A percentile compares a stretch with the other conserved stretches of the same genome.
These are phyloP conservation scores for Friedmanniomyces endolithicus DNA, from an alignment of 495 filamentous ascomycete species.

Conservation along the genomic window DNA sequence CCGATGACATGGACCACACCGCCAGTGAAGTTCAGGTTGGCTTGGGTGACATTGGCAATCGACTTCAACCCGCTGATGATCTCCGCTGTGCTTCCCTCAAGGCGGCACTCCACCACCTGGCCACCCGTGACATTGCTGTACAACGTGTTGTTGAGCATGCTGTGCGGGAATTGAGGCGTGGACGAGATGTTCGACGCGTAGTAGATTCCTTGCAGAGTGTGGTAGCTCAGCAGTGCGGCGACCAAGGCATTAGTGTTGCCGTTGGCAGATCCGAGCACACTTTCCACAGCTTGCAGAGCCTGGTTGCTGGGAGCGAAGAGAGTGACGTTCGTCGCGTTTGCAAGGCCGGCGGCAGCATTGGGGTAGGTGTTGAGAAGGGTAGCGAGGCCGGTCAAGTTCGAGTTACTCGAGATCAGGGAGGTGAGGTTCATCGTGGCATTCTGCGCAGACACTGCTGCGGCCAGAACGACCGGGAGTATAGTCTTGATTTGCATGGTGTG, in stretches of 20 bases:
- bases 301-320: slow-evolving; percentile 53
- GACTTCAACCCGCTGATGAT: slow-evolving; percentile 30
- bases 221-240: slow-evolving; percentile 47
- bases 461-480: slow-evolving; percentile 23
- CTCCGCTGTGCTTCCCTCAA: slow-evolving; percentile 23
- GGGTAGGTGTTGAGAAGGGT: slow-evolving; percentile 35
- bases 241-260: slow-evolving; percentile 17
- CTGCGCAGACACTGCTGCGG: slow-evolving; percentile 25
- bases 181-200: slow-evolving; percentile 30
- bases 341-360: slow-evolving; percentile 31
- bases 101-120: slow-evolving; percentile 35
- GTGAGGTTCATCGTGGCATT: slow-evolving; percentile 26
- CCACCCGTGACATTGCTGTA: slow-evolving; percentile 41
- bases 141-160: slow-evolving; percentile 37
- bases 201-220: slow-evolving; percentile 49
- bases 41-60: slow-evolving; percentile 24
- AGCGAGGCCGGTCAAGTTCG: slow-evolving; percentile 34
- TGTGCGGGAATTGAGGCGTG: slow-evolving; percentile 42
- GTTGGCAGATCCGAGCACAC: slow-evolving; percentile 19
- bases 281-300: slow-evolving; percentile 37
- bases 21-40: slow-evolving; percentile 47
- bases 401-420: slow-evolving; percentile 28
- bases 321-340: slow-evolving; percentile 42
- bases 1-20: slow-evolving; percentile 55
- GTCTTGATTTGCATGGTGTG: slow-evolving; percentile 31